Evolutionary conservation across 495 filamentous ascomycete species (phyloP), one percentile per base, ranked within the genome.

Genomic region (Annulohypoxylon moriforme): DNA sequence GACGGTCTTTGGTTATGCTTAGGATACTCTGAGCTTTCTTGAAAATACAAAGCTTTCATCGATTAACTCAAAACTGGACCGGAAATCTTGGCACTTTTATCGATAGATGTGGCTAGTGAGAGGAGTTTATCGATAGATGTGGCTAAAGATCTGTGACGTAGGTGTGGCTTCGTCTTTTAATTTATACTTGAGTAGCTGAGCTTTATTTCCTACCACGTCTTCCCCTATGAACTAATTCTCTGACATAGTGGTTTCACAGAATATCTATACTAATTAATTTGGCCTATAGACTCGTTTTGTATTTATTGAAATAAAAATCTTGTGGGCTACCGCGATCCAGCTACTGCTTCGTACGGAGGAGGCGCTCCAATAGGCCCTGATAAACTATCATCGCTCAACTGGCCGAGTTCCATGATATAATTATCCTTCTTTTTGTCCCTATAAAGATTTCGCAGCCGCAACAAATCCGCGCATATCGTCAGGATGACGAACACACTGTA

Each of bases 21-120:
- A 25, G 22, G 53, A 46, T 20, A 20, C 14, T 57, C 20, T 27
- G 38, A 47, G 22, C 58, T 62, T 58, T 56, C 47, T 61, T 31
- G 42, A 63, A 71, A 71, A 71, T 62, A 62, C 66, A 63, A 67
- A 63, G 62, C 68, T 27, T 71, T 67, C 57, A 40, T 57, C 8
- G 47, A 71, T 62, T 71, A 56, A 66, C 53, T 50, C 38, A 36
- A 47, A 33, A 25, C 34, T 36, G 36, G 11, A 11, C 18, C 25
- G 13, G 36, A 58, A 63, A 58, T 33, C 6, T 49, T 36, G 27
- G 56, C 44, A 7, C 29, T 4, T 40, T 63, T 57, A 25, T 50
- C 55, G 57, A 25, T 46, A 24, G 13, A 34, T 42, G 60, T 64
- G 67, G 67, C 67, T 69, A 22, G 31, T 52, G 14, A 16, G 6